Evolutionary conservation across 2,329 filamentous ascomycete genomes (phyloP).

Genomic region (Cercospora nicotianae): DNA sequence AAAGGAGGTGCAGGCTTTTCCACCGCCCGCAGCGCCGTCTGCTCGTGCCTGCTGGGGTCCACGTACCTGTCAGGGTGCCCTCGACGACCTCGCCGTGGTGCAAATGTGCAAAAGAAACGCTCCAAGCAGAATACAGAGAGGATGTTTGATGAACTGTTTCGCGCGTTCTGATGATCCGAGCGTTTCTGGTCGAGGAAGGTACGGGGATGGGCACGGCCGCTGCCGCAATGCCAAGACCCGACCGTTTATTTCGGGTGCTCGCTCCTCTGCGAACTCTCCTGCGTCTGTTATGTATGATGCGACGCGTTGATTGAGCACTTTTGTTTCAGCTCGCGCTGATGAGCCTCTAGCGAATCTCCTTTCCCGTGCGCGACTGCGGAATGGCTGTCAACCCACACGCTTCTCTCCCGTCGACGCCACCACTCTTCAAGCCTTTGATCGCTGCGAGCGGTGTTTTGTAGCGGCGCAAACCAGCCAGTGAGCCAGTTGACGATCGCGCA

Average conservation of each 20-base stretch:
- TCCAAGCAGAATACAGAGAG: conserved; percentile 11
- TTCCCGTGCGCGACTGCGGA: background rate
- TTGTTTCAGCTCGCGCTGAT: conserved; percentile 12
- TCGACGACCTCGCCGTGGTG: conserved; percentile 3
- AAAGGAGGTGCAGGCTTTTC: conserved; percentile 17
- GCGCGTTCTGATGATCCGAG: conserved; percentile 15
- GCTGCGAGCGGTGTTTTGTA: background rate
- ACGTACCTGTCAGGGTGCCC: conserved; percentile 12
- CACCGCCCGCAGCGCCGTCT: background rate
- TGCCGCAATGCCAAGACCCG: conserved; percentile 3
- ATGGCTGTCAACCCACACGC: background rate
- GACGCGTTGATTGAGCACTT: background rate
- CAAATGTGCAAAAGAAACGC: conserved; percentile 8
- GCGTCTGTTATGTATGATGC: background rate
- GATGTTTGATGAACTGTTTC: conserved; percentile 18
- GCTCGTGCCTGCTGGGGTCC: background rate
- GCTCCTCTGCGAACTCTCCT: background rate
- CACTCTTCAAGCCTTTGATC: background rate
- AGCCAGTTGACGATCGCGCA: background rate
- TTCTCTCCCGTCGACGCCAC: background rate
- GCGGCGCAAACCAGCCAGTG: background rate
- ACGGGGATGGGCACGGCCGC: background rate
- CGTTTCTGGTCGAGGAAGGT: conserved; percentile 11
- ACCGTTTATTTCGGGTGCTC: conserved; percentile 3
- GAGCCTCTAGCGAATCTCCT: background rate